Evolutionary conservation across 108 stramenopile genomes (phyloP).

Genomic region (Nitzschia sp.): DNA sequence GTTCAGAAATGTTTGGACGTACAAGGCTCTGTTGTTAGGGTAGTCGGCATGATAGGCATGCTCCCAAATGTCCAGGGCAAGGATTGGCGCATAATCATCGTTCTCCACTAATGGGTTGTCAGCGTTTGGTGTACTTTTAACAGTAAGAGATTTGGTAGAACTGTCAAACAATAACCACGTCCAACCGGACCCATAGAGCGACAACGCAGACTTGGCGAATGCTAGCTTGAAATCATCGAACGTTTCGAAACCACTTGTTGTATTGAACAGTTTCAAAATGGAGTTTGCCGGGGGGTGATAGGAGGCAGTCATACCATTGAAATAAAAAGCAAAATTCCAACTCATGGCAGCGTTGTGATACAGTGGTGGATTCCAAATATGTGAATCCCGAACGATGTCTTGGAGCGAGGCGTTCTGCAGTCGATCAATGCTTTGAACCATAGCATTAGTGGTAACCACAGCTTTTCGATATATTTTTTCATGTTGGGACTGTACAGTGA

Average conservation of each 20-base stretch:
- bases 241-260: conserved; percentile 59
- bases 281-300: conserved; percentile 74
- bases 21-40: conserved; percentile 84
- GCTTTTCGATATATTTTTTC: conserved; percentile 67
- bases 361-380: conserved; percentile 30
- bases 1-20: conserved; percentile 63
- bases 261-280: conserved; percentile 52
- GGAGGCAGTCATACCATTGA: conserved; percentile 74
- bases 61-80: conserved; percentile 94
- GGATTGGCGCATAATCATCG: conserved; percentile 80
- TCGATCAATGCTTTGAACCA: neutral
- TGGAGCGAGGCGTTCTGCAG: conserved; percentile 43
- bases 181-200: conserved; percentile 83
- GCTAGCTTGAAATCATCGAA: conserved; percentile 64
- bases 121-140: conserved; percentile 44
- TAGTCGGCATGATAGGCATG: conserved; percentile 94
- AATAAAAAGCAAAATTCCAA: conserved; percentile 80
- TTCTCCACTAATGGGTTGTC: conserved; percentile 84
- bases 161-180: conserved; percentile 81
- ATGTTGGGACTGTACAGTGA: conserved; percentile 81
- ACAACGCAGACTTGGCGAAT: conserved; percentile 65
- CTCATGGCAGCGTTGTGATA: conserved; percentile 71
- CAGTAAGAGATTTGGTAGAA: conserved; percentile 35
- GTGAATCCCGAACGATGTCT: conserved; percentile 42
- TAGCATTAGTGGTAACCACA: conserved; percentile 58